Conservation (phyloP, 768 basidiomycete species). For the Leucocoprinus sp. region DNA sequence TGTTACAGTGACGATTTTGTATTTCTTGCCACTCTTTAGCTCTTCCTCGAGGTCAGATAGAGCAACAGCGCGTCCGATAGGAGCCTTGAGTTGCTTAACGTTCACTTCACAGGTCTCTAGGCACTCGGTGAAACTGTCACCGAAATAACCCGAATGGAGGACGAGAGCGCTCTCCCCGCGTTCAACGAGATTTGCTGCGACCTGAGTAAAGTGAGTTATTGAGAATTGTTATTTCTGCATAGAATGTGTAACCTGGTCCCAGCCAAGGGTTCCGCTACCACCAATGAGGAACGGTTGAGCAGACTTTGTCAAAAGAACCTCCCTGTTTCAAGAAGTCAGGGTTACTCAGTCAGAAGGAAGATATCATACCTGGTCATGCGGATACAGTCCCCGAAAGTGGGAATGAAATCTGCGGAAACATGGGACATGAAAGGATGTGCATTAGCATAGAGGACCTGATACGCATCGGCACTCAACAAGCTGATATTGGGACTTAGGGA, state of each 20-base stretch:
- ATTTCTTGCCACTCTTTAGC: conserved; percentile 51
- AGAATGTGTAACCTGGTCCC: conserved; percentile 67
- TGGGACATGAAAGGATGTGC: conserved; percentile 89
- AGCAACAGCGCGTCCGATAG: conserved; percentile 70
- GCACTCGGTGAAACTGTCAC: conserved; percentile 83
- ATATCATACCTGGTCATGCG: conserved; percentile 62
- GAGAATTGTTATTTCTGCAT: background rate
- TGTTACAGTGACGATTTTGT: conserved; percentile 87
- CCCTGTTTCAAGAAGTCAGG: conserved; percentile 26
- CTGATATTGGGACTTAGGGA: background rate
- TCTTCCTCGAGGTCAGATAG: conserved; percentile 43
- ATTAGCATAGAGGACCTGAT: conserved; percentile 64
- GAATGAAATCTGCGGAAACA: conserved; percentile 80
- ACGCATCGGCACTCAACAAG: background rate
- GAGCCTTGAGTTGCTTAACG: conserved; percentile 76
- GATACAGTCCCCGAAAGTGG: conserved; percentile 83
- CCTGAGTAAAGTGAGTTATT: conserved; percentile 31
- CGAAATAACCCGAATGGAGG: conserved; percentile 89
- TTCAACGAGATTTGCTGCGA: conserved; percentile 86
- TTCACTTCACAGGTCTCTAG: conserved; percentile 83
- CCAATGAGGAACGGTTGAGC: conserved; percentile 92
- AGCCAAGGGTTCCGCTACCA: conserved; percentile 92
- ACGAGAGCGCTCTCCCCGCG: conserved; percentile 74
- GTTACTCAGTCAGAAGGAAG: background rate
- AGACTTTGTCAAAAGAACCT: conserved; percentile 68